phyloP scores from a whole-genome alignment of 75 land plant species.

The Picea sitchensis region DNA sequence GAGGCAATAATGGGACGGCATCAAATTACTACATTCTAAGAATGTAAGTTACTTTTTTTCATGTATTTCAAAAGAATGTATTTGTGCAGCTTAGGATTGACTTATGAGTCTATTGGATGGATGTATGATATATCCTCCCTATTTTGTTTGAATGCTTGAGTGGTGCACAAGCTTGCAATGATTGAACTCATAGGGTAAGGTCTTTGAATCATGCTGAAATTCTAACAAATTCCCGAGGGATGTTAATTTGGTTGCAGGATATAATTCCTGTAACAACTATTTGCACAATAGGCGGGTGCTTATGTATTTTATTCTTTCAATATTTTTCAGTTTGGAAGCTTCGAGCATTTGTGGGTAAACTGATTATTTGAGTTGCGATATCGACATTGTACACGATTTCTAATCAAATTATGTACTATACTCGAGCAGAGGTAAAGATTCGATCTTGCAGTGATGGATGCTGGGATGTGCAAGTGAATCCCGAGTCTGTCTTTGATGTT shows the following conservation, averaged over 20 bases:
- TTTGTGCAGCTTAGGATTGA: background rate
- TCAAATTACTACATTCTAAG: constrained; percentile 2
- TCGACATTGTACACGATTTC: no score
- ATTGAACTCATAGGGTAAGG: background rate
- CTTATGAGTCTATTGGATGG: background rate
- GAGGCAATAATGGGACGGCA: constrained; percentile 23
- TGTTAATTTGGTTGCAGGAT: constrained; percentile 1
- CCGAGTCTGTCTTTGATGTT: background rate
- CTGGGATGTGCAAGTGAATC: constrained; percentile 8
- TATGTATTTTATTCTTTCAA: constrained; percentile 1
- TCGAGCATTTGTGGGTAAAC: background rate
- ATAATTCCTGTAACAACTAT: background rate
- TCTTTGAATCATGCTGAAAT: background rate
- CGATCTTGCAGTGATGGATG: background rate
- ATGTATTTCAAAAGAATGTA: background rate
- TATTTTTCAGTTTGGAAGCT: background rate
- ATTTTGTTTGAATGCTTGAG: no score
- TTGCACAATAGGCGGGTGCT: background rate
- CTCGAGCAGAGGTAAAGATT: no score
- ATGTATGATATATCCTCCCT: background rate
- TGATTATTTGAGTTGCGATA: background rate
- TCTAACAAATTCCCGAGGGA: background rate
- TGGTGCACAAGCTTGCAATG: no score
- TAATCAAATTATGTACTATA: no score
- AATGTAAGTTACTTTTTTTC: background rate